A percentile compares a stretch with the other conserved stretches of the same genome.
Conservation (phyloP, 768 basidiomycete species). For the Naganishia vaughanmartiniae region DNA sequence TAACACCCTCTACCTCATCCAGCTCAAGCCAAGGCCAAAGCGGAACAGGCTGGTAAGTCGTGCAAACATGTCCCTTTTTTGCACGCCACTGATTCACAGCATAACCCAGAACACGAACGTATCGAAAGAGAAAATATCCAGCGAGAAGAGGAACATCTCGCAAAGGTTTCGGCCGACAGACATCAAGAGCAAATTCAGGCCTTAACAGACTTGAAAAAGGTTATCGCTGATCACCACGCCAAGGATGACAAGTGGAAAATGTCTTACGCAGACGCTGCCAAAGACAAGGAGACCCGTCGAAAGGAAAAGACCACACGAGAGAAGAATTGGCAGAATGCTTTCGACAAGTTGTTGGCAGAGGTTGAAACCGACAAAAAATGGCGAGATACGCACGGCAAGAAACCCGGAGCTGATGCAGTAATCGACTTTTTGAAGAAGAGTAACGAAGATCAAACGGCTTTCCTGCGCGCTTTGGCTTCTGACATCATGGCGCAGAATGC, state of each 20-base stretch:
- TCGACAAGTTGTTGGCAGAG: conserved; percentile 46
- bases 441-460: conserved; percentile 45
- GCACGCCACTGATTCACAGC: conserved; percentile 25
- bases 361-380: conserved; percentile 49
- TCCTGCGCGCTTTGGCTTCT: conserved; percentile 46
- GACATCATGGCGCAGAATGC: conserved; percentile 51
- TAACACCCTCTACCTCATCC: neutral
- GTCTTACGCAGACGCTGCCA: conserved; percentile 37
- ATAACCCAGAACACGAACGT: conserved; percentile 41
- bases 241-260: conserved; percentile 43
- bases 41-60: conserved; percentile 33
- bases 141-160: conserved; percentile 43
- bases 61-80: neutral
- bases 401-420: conserved; percentile 48
- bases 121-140: conserved; percentile 39
- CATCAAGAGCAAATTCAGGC: conserved; percentile 45
- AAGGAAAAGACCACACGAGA: conserved; percentile 43
- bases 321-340: conserved; percentile 47
- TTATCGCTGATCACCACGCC: conserved; percentile 44
- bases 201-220: conserved; percentile 42
- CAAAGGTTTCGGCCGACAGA: conserved; percentile 43
- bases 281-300: conserved; percentile 46
- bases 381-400: conserved; percentile 46
- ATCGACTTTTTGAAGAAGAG: conserved; percentile 48
- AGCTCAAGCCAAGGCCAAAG: conserved; percentile 32